Evolutionary conservation across 495 filamentous ascomycete genomes (phyloP).

Genomic region (Aspergillus coremiiformis): DNA sequence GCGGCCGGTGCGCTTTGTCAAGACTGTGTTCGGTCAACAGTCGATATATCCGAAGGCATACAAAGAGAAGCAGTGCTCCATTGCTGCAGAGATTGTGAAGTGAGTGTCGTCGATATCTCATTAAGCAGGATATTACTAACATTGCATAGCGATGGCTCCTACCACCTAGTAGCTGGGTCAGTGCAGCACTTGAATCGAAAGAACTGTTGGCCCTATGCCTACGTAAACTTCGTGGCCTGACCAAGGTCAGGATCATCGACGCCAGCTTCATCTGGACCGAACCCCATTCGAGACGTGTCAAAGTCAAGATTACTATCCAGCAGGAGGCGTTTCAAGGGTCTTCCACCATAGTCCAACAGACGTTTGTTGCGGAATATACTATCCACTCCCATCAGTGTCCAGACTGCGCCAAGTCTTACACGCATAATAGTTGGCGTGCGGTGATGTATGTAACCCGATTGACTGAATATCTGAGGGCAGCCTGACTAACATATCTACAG

Average conservation of each 20-base stretch:
- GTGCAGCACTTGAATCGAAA: constrained; percentile 72
- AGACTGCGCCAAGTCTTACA: constrained; percentile 90
- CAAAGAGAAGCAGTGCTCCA: background rate
- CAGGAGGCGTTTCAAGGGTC: constrained; percentile 58
- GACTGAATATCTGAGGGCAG: background rate
- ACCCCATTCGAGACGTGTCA: constrained; percentile 83
- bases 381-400: constrained; percentile 84
- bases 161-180: constrained; percentile 78
- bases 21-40: constrained; percentile 86
- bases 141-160: constrained; percentile 90
- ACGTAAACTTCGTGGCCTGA: constrained; percentile 68
- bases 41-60: constrained; percentile 80
- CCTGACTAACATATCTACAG: background rate
- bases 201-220: constrained; percentile 88
- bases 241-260: constrained; percentile 86
- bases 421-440: constrained; percentile 82
- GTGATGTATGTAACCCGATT: constrained; percentile 29
- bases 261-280: constrained; percentile 98
- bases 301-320: constrained; percentile 90
- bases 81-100: constrained; percentile 34
- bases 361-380: constrained; percentile 88
- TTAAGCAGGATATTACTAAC: constrained; percentile 55
- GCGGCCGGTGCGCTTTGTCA: constrained; percentile 83
- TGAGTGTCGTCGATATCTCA: constrained; percentile 75
- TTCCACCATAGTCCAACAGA: constrained; percentile 74